Evolutionary conservation across 257 asterid species (phyloP).

Genomic region (Parsonsia alboflavescens): DNA sequence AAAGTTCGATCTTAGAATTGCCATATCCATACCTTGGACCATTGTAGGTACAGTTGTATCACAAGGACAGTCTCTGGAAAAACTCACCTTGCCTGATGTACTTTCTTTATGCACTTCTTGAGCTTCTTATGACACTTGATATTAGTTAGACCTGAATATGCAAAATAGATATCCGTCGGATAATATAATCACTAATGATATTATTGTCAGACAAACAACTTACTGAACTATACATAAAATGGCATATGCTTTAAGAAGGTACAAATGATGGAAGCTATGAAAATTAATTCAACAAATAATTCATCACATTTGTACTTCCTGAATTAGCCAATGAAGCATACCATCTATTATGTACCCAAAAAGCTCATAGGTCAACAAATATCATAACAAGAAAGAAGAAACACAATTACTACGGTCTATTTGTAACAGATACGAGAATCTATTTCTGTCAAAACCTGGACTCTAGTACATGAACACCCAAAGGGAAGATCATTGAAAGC

Average conservation of each 20-base stretch:
- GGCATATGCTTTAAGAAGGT: neutral
- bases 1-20: slow-evolving; percentile 63
- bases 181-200: neutral
- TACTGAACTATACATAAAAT: neutral
- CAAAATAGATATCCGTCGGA: neutral
- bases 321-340: neutral
- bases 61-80: slow-evolving; percentile 59
- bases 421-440: neutral
- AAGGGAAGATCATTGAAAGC: neutral
- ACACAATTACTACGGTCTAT: neutral
- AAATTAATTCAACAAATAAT: neutral
- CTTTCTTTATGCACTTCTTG: slow-evolving; percentile 73
- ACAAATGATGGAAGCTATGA: neutral
- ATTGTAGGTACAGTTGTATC: slow-evolving; percentile 77
- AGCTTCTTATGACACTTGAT: slow-evolving; percentile 81
- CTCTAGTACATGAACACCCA: neutral
- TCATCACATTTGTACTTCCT: neutral
- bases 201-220: too few relatives aligned
- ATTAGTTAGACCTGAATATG: slow-evolving; percentile 53
- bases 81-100: slow-evolving; percentile 76
- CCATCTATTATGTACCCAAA: neutral
- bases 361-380: neutral
- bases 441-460: neutral
- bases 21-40: slow-evolving; percentile 85
- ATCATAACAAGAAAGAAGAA: neutral